Evolutionary conservation across 1,284 basidiomycete species (phyloP).

Genomic region (Fomitiporia mediterranea): DNA sequence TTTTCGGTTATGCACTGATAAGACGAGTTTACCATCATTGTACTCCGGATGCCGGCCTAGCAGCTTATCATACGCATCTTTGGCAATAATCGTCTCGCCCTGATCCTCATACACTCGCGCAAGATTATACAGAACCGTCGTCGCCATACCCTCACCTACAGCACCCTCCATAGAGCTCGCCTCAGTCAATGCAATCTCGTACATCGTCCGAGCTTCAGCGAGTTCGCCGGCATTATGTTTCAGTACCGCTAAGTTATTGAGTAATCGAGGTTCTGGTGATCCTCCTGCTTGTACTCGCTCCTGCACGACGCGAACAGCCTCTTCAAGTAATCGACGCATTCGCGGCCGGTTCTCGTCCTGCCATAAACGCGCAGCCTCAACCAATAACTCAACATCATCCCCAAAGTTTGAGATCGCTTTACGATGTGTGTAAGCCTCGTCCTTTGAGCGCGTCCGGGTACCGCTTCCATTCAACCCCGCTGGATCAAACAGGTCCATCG

Average conservation of each 20-base stretch:
- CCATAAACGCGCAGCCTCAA: constrained; percentile 86
- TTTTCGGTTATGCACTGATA: not conserved
- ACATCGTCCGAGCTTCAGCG: constrained; percentile 51
- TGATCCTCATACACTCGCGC: constrained; percentile 84
- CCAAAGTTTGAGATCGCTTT: constrained; percentile 51
- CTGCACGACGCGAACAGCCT: constrained; percentile 63
- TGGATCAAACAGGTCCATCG: constrained; percentile 42
- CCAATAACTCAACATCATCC: constrained; percentile 78
- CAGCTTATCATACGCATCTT: constrained; percentile 81
- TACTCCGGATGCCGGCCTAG: constrained; percentile 87
- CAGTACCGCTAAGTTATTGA: constrained; percentile 82
- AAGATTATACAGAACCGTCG: constrained; percentile 84
- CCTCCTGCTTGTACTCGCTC: constrained; percentile 43
- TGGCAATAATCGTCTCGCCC: constrained; percentile 66
- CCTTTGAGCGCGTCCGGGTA: constrained; percentile 33
- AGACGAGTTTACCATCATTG: constrained; percentile 69
- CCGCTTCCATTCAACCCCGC: constrained; percentile 42
- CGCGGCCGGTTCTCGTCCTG: constrained; percentile 75
- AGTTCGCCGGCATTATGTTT: constrained; percentile 68
- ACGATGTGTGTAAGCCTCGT: constrained; percentile 26
- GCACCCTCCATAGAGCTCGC: constrained; percentile 46
- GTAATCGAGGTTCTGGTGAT: constrained; percentile 56
- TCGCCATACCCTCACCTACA: constrained; percentile 64
- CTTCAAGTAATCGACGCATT: constrained; percentile 66
- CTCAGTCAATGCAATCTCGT: constrained; percentile 64